Evolutionary conservation across 768 basidiomycete genomes (phyloP), one percentile per base, ranked within the genome.

Genomic region (Rhodotorula kratochvilovae): DNA sequence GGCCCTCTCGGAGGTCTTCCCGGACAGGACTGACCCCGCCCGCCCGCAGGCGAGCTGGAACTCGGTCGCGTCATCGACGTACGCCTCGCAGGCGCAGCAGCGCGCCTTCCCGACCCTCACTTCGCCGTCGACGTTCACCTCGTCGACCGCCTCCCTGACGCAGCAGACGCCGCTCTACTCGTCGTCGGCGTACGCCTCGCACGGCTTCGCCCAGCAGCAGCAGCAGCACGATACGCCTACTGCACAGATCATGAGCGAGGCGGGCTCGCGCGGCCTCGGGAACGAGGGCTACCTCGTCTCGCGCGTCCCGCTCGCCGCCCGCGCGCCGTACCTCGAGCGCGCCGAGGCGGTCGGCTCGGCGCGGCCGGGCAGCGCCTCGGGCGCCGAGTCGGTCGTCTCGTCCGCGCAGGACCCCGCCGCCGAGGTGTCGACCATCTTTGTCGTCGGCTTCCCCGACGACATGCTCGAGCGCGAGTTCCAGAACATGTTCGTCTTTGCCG

Each of bases 391-490:
- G 39, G 61, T 54, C 4, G 35, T 21, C 31, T 60, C 55, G n/a
- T 48, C n/a, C 6, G 10, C n/a, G 12, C 39, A 60, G 10, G 5
- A 42, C 3, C 15, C 31, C 17, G 33, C 31, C 31, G 78, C 74
- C 54, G 77, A 76, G 39, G 75, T 76, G 50, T 63, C 71, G 55
- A 77, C 78, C 36, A 67, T 77, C 73, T 99, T 99, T 73, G 94
- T 99, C 6, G 95, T 98, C 36, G 96, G 96, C 0, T 99, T 99
- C 80, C 96, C 96, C 7, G 96, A 99, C 67, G 96, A 99, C 78
- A 97, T 98, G 91, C 89, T 90, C 86, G 96, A 98, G 83, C 92
- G 96, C 42, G 96, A 99, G 82, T 99, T 98, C 81, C 92, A 95
- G 81, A 97, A 97, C 80, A 95, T 99, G 90, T 99, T 99, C 80